phyloP scores from a whole-genome alignment of 495 filamentous ascomycete genomes.

The Gamarada debralockiae region DNA sequence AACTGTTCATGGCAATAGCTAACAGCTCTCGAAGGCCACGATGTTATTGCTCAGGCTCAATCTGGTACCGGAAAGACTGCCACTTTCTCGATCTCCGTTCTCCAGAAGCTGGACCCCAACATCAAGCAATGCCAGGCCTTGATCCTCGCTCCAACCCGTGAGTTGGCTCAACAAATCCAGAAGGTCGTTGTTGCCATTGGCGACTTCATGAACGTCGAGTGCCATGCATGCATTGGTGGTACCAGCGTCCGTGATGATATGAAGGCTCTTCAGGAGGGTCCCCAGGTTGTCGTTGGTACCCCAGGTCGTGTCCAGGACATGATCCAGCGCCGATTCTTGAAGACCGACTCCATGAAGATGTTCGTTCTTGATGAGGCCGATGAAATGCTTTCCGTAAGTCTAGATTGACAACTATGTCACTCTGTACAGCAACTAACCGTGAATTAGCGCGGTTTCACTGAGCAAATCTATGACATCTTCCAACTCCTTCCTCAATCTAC shows the following conservation, averaged over 20 bases:
- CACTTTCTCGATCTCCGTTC: conserved; percentile 96
- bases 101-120: conserved; percentile 94
- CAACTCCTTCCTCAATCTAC: conserved; percentile 95
- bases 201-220: conserved; percentile 99
- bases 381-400: conserved; percentile 91
- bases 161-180: conserved; percentile 98
- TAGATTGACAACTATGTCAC: not conserved
- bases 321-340: conserved; percentile 94
- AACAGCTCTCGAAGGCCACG: conserved; percentile 62
- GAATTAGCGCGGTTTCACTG: conserved; percentile 85
- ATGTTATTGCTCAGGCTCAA: conserved; percentile 98
- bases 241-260: conserved; percentile 98
- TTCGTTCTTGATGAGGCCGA: conserved; percentile 99
- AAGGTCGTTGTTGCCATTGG: conserved; percentile 97
- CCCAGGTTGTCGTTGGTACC: conserved; percentile 94
- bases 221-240: conserved; percentile 98
- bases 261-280: conserved; percentile 90
- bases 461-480: conserved; percentile 99
- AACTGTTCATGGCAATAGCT: conserved; percentile 18
- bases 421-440: conserved; percentile 11
- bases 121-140: conserved; percentile 94
- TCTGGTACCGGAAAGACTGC: conserved; percentile 99
- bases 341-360: conserved; percentile 97
- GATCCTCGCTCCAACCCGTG: conserved; percentile 94
- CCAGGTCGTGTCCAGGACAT: conserved; percentile 98